Evolutionary conservation across 192 early-diverging fungal genomes (phyloP).

Genomic region (Cetraspora pellucida): DNA sequence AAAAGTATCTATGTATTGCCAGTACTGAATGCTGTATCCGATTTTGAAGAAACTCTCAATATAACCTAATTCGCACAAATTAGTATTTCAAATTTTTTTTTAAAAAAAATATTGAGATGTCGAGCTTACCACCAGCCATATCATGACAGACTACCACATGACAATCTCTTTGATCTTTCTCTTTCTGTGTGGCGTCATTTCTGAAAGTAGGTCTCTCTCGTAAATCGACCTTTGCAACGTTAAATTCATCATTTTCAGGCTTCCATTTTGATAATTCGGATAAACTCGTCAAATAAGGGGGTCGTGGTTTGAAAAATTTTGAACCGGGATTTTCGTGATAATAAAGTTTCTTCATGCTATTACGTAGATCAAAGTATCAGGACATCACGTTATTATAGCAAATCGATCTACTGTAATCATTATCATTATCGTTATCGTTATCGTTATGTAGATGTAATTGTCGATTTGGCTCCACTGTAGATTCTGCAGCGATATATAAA

Average conservation of each 20-base stretch:
- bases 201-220: conserved; percentile 32
- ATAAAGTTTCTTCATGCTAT: conserved; percentile 1
- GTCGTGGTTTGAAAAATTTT: not conserved
- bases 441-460: too few relatives aligned
- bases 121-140: conserved; percentile 56
- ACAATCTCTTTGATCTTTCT: conserved; percentile 22
- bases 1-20: conserved; percentile 64
- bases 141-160: conserved; percentile 63
- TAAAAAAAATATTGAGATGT: not conserved
- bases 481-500: too few relatives aligned
- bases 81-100: not conserved
- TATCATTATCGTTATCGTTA: too few relatives aligned
- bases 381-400: too few relatives aligned
- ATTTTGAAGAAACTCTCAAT: conserved; percentile 48
- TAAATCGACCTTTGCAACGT: conserved; percentile 43
- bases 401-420: too few relatives aligned
- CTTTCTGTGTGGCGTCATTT: not conserved
- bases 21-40: conserved; percentile 62
- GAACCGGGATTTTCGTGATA: not conserved
- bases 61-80: conserved; percentile 45
- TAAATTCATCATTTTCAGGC: conserved; percentile 43
- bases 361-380: not conserved
- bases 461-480: too few relatives aligned
- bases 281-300: conserved; percentile 14
- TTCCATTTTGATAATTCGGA: conserved; percentile 46